Base-by-base conservation (phyloP, 805 yeast genomes). In the Metschnikowia henanensis region DNA sequence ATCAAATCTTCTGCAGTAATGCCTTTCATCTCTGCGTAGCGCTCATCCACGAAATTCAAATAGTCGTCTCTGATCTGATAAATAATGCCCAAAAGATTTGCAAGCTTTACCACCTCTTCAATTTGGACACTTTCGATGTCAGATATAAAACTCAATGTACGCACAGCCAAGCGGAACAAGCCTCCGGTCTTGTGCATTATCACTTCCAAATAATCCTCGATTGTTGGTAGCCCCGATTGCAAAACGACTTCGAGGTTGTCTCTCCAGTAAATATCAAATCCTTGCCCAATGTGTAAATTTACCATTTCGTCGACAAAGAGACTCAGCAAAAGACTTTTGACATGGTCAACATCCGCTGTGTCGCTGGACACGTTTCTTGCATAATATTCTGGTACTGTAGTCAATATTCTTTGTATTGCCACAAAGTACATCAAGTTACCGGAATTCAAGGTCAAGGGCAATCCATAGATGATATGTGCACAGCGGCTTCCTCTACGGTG, bases 131-230 rank as follows among this genome's bases (percentile, higher is more conserved):
- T 3, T 57, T 48, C 56, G 35, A 37, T 47, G 39, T 9, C 39
- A 12, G 41, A 29, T 48, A 49, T 53, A 16, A 37, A 20, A 6
- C 58, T 43, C 13, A 54, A 55, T 42, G 90, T 62, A 46, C 81
- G 70, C 3, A 85, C 80, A 0, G 92, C 81, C 28, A 91, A 67
- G 50, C 97, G 71, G 58, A 89, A 86, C 28, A 91, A 68, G 0
- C 97, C 97, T 1, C 96, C 96, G 0, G 97, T 91, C 40, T 69
- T 91, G 58, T 88, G 83, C 75, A 78, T 77, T 7, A 86, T 95
- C 97, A 92, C 91, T 30, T 73, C 73, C 26, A 82, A 60, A 57
- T 91, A 91, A 56, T 87, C 62, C 29, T 60, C 59, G 33, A 62
- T 56, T 1, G 52, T 25, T 2, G 73, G 73, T 17, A 62, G 43